Conservation (phyloP, 2,329 filamentous ascomycete genomes). For the Tolypocladium endophyticum region DNA sequence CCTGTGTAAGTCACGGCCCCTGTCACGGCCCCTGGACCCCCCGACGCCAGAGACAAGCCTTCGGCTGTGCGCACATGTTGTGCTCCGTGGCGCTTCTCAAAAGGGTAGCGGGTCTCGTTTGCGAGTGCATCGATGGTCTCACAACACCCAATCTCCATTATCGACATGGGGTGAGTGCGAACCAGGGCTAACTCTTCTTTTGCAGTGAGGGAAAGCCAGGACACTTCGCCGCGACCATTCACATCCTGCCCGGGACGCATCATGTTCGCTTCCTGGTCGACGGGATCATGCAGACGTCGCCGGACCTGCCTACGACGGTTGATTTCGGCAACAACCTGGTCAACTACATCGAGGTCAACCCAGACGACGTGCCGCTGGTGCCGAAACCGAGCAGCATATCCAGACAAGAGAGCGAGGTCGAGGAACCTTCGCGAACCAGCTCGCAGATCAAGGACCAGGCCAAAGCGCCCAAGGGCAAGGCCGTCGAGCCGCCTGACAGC, state of each 20-base stretch:
- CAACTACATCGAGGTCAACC: slow-evolving; percentile 92
- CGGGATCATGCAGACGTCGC: slow-evolving; percentile 82
- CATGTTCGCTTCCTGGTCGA: slow-evolving; percentile 96
- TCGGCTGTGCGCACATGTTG: slow-evolving; percentile 1
- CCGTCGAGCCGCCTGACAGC: slow-evolving; percentile 41
- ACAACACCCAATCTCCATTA: neutral
- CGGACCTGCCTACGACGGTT: slow-evolving; percentile 82
- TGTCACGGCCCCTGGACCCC: neutral
- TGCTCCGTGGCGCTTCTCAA: neutral
- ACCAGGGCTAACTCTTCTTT: slow-evolving; percentile 7
- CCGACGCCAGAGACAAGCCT: neutral
- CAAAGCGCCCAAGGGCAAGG: slow-evolving; percentile 41
- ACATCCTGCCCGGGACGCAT: slow-evolving; percentile 85
- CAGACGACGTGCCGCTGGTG: slow-evolving; percentile 52
- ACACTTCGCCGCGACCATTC: slow-evolving; percentile 65
- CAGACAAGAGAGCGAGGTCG: slow-evolving; percentile 3
- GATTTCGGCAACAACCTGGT: slow-evolving; percentile 97
- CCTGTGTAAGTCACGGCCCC: slow-evolving; percentile 57
- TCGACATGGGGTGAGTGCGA: neutral
- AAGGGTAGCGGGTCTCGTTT: neutral
- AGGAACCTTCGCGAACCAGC: slow-evolving; percentile 1
- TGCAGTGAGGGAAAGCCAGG: slow-evolving; percentile 44
- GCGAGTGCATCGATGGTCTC: neutral
- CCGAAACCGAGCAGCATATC: slow-evolving; percentile 12
- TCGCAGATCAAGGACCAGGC: slow-evolving; percentile 28